These are phyloP conservation scores for Trametes cingulata DNA, from an alignment of 768 basidiomycete genomes.

Conservation along the genomic window DNA sequence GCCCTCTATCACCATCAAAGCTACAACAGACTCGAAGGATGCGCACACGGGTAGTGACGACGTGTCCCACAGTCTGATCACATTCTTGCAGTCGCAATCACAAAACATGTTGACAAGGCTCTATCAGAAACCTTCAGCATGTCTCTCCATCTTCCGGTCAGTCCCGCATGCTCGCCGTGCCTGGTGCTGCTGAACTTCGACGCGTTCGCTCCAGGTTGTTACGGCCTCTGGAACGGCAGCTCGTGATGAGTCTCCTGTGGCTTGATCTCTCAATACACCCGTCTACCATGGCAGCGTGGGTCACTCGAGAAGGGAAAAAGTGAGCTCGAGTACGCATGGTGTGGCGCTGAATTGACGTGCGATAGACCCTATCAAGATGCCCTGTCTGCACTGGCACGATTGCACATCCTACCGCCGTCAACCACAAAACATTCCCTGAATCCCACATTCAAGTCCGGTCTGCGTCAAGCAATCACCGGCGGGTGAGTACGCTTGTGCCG, in stretches of 20 bases:
- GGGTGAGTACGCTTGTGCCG: constrained; percentile 53
- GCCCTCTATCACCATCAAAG: constrained; percentile 23
- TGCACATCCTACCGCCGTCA: constrained; percentile 70
- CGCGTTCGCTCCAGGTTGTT: constrained; percentile 53
- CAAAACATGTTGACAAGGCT: constrained; percentile 76
- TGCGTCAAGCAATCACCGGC: constrained; percentile 85
- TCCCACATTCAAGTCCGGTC: constrained; percentile 71
- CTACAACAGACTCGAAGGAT: constrained; percentile 9
- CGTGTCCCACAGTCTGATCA: constrained; percentile 63
- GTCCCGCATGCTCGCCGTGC: constrained; percentile 18
- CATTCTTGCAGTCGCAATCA: constrained; percentile 80
- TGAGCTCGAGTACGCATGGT: constrained; percentile 32
- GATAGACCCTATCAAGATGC: constrained; percentile 73
- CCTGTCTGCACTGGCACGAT: constrained; percentile 56
- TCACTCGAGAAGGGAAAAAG: constrained; percentile 72
- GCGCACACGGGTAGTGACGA: constrained; percentile 1
- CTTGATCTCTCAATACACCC: constrained; percentile 70
- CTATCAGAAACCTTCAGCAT: constrained; percentile 85
- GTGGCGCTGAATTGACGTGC: background rate
- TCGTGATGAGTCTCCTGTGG: constrained; percentile 89
- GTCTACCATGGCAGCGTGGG: constrained; percentile 76
- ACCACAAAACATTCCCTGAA: constrained; percentile 68
- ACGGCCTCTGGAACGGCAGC: constrained; percentile 76
- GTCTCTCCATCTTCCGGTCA: constrained; percentile 87
- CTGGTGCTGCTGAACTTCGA: background rate